phyloP scores from a whole-genome alignment of 345 rosid genomes.

The Rhizophora apiculata region DNA sequence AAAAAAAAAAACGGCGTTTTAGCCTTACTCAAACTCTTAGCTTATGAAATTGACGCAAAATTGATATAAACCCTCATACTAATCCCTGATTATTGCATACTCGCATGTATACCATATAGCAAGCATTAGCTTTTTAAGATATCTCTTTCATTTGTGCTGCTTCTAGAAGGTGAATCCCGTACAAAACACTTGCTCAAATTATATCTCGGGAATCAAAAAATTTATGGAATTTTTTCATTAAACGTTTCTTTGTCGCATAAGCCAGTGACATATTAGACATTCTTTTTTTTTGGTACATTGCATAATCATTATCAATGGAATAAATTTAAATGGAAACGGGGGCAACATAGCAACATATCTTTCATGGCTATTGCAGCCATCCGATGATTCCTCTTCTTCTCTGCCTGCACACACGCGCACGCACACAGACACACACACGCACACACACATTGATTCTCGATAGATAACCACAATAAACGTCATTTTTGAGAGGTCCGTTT shows the following conservation, averaged over 20 bases:
- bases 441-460: slow-evolving; percentile 1
- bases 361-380: background rate
- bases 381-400: background rate
- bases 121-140: too few relatives aligned
- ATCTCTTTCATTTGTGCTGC: too few relatives aligned
- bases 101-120: too few relatives aligned
- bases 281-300: slow-evolving; percentile 2
- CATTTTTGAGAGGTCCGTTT: slow-evolving; percentile 46
- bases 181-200: background rate
- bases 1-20: too few relatives aligned
- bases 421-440: too few relatives aligned
- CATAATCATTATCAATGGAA: background rate
- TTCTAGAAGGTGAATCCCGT: too few relatives aligned
- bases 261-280: background rate
- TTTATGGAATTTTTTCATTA: background rate
- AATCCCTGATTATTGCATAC: too few relatives aligned
- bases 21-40: too few relatives aligned
- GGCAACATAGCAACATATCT: background rate
- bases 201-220: background rate
- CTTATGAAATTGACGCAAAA: too few relatives aligned
- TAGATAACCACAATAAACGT: slow-evolving; percentile 20
- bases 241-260: slow-evolving; percentile 5
- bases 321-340: background rate
- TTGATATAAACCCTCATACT: too few relatives aligned
- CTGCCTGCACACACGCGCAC: slow-evolving; percentile 19